Evolutionary conservation across 2,329 filamentous ascomycete genomes (phyloP).

Genomic region (Myotisia sp.): DNA sequence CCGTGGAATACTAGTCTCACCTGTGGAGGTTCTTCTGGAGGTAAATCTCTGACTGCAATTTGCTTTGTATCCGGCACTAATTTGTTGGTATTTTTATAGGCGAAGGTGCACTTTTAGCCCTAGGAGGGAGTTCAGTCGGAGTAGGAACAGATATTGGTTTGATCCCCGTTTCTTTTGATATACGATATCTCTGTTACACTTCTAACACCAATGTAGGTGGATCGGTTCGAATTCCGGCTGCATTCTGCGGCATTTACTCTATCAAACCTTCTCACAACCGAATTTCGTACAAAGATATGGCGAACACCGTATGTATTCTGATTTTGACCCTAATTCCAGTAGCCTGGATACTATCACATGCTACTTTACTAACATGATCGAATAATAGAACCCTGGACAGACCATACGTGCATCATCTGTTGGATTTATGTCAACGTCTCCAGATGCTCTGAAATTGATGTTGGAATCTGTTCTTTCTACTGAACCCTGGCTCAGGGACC

Average conservation of each 20-base stretch:
- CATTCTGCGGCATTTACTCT: conserved; percentile 45
- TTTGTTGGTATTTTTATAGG: background rate
- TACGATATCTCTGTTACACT: background rate
- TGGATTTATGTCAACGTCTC: conserved; percentile 46
- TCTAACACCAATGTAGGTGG: conserved; percentile 29
- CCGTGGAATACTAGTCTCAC: conserved; percentile 42
- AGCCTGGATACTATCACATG: too few relatives aligned
- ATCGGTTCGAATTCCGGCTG: conserved; percentile 45
- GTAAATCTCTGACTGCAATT: conserved; percentile 7
- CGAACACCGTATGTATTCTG: conserved; percentile 33
- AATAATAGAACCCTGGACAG: conserved; percentile 35
- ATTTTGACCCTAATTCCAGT: background rate
- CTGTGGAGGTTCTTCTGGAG: conserved; percentile 45
- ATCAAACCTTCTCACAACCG: conserved; percentile 41
- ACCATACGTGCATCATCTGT: conserved; percentile 48
- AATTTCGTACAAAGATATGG: conserved; percentile 43
- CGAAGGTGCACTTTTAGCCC: conserved; percentile 42
- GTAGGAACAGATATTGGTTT: conserved; percentile 41
- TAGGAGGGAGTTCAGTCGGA: conserved; percentile 40
- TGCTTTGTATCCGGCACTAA: background rate
- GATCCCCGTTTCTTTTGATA: background rate
- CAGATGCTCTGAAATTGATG: conserved; percentile 41
- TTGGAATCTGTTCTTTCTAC: conserved; percentile 43
- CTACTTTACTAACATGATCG: too few relatives aligned
- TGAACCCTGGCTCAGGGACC: conserved; percentile 53